These are phyloP conservation scores for Davidsoniella australis DNA, from an alignment of 2,329 filamentous ascomycete genomes.

Conservation along the genomic window DNA sequence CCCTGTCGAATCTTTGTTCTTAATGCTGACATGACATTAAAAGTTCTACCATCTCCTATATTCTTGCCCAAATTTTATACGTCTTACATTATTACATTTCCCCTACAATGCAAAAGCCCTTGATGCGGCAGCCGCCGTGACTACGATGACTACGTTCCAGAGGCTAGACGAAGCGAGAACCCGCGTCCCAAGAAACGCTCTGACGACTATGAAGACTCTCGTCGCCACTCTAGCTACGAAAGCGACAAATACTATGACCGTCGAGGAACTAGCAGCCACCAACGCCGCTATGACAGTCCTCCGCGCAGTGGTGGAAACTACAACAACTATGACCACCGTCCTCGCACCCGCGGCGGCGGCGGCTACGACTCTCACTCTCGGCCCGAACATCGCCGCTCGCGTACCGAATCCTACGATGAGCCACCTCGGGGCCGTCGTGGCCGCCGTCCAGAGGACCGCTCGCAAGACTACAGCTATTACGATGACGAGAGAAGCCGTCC, in stretches of 20 bases:
- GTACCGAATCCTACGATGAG: constrained; percentile 7
- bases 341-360: not conserved
- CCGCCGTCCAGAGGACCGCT: constrained; percentile 1
- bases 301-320: not conserved
- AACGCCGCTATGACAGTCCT: not conserved
- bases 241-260: constrained; percentile 2
- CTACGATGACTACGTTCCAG: constrained; percentile 2
- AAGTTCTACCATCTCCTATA: too few relatives aligned
- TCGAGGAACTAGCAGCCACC: not conserved
- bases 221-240: constrained; percentile 1
- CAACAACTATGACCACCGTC: constrained; percentile 1
- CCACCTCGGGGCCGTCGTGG: constrained; percentile 7
- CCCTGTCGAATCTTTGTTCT: too few relatives aligned
- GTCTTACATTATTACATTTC: too few relatives aligned
- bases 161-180: not conserved
- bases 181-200: not conserved
- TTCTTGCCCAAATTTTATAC: too few relatives aligned
- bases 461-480: constrained; percentile 3
- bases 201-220: constrained; percentile 1
- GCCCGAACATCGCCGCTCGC: constrained; percentile 6
- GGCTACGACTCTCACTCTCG: constrained; percentile 1
- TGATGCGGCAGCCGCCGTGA: constrained; percentile 3
- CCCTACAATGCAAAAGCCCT: too few relatives aligned
- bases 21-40: too few relatives aligned
- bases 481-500: constrained; percentile 4